Base-by-base conservation (phyloP, 768 basidiomycete species). In the Serpula lacrymans region DNA sequence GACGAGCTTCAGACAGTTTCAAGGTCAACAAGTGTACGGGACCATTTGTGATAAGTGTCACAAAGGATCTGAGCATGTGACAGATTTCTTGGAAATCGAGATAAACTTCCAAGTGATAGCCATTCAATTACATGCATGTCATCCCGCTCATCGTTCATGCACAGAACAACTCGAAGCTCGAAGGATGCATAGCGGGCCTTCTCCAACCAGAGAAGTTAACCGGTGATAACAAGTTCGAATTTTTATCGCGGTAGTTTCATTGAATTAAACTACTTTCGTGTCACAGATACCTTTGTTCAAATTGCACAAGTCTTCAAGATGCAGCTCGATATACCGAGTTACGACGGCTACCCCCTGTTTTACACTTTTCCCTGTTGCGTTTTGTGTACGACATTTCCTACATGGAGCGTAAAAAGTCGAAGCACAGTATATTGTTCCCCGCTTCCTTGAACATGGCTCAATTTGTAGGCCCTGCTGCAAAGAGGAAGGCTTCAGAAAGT, bases 301-400 rank as follows among this genome's bases (percentile, higher is more conserved):
- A 64, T 17, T 98, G 95, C 56, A 67, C 80, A 30, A 62, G 60
- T 17, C 73, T 90, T 7, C 82, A 84, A 58, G 78, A 90, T 43
- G 95, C 95, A 5, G 82, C 75, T 13, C 81, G 95, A 6, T 82
- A 82, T 49, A 82, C 82, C 2, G 74, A 83, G 51, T 63, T 95
- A 11, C 72, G 70, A 18, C 57, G 72, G 38, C 72, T 96, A 5
- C 95, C 95, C 2, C 89, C 90, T 0, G 84, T 93, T 5, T 72
- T 97, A 2, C 90, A 98, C 61, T 84, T 98, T 52, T 92, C 92
- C 16, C 64, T 97, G 37, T 75, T 95, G 41, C 88, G 95, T n/a
- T 98, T 98, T 62, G 80, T 89, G 21, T 98, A 86, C 52, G 89
- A 94, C 62, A 50, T 83, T 24, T 64, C 78, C 17, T 79, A 82